Evolutionary conservation across 1,284 basidiomycete genomes (phyloP).

Genomic region (Puccinia coronata): DNA sequence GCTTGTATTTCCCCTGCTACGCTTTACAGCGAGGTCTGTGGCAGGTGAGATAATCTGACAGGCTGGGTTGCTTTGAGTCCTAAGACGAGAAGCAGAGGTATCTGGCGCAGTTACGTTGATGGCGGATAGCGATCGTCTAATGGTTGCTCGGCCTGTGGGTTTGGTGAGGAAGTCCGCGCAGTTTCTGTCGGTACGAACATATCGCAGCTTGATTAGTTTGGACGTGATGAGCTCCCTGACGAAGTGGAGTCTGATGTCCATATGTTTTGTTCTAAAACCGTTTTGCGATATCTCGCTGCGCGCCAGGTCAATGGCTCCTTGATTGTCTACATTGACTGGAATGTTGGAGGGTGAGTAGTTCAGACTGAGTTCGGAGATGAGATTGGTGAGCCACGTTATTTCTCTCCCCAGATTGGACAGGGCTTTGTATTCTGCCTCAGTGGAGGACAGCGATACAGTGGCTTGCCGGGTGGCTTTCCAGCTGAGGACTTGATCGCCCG

Average conservation of each 20-base stretch:
- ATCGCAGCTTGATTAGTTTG: background rate
- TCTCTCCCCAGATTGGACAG: background rate
- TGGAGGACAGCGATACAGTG: background rate
- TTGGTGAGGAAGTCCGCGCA: constrained; percentile 6
- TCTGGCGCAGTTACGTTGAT: background rate
- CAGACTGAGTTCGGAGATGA: constrained; percentile 7
- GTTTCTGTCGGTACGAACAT: background rate
- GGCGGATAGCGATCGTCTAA: background rate
- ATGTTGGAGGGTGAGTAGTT: background rate
- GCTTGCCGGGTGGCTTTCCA: background rate
- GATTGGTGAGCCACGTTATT: background rate
- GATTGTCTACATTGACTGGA: background rate
- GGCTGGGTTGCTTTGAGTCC: background rate
- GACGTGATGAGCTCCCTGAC: background rate
- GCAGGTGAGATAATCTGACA: background rate
- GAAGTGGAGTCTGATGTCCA: constrained; percentile 14
- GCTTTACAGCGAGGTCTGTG: no score
- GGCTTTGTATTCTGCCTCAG: constrained; percentile 28
- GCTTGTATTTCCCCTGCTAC: no score
- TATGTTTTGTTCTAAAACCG: constrained; percentile 24
- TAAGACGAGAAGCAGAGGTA: background rate
- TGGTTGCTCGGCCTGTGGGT: background rate
- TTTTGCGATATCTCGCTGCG: background rate
- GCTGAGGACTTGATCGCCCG: background rate
- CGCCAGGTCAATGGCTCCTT: constrained; percentile 10